Evolutionary conservation across 805 yeast species (phyloP), one percentile per base, ranked within the genome.

Genomic region (Millerozyma miso): DNA sequence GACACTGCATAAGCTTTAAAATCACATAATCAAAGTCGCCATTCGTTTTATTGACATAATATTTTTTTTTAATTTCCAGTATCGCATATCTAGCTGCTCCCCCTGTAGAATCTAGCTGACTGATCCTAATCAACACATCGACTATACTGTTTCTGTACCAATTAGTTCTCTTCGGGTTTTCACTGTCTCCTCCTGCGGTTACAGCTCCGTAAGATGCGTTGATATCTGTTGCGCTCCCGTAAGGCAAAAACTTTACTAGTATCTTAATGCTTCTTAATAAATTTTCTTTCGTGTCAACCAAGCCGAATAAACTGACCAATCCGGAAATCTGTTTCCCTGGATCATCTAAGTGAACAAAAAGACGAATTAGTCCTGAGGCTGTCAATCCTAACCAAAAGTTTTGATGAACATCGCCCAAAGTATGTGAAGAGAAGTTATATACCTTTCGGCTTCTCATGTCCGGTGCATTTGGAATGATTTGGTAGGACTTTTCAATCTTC

Each of bases 351-450:
- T 74, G 75, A n/a, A 73, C 48, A 6, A 81, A 54, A 7, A 78
- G 63, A 49, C 93, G 65, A 19, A 85, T 71, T 19, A 83, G 52
- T 14, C 74, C 66, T 26, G 85, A 78, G 2, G 79, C 82, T 43
- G 73, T 77, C 1, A 83, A 60, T 52, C 84, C 89, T 10, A 68
- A 70, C 90, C 90, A 84, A 23, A 75, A 59, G 3, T 26, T 18
- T 0, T 31, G 19, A 2, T 44, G 31, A 4, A 57, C 19, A 13
- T 54, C 51, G 19, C 49, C 39, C 37, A 62, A 48, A 4, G 57
- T 49, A 2, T 44, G 44, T 4, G 50, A 45, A 40, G 48, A 52
- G 38, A 43, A 58, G 20, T 42, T 37, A 13, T 43, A 37, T 8
- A 46, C 52, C 42, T 54, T 56, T 19, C 54, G 36, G 29, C 37